phyloP scores from a whole-genome alignment of 768 basidiomycete species.

The Mycena alexandri region DNA sequence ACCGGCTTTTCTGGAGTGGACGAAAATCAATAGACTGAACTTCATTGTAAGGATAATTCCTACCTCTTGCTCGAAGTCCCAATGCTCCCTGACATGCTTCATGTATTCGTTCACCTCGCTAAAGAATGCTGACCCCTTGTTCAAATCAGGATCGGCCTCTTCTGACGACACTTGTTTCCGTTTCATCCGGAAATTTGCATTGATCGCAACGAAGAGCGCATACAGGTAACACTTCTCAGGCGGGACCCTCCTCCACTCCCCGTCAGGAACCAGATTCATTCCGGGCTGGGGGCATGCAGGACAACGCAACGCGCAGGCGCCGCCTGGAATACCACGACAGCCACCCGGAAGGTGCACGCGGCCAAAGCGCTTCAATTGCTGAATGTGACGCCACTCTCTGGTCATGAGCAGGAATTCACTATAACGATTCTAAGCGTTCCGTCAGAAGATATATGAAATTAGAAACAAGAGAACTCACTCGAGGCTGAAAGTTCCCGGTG shows the following conservation, averaged over 20 bases:
- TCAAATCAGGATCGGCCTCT: constrained; percentile 43
- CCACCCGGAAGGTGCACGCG: constrained; percentile 27
- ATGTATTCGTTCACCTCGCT: constrained; percentile 42
- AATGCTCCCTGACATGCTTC: constrained; percentile 24
- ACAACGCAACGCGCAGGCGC: constrained; percentile 34
- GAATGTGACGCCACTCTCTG: constrained; percentile 30
- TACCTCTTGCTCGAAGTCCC: constrained; percentile 13
- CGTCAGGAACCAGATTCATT: constrained; percentile 38
- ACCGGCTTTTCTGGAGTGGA: constrained; percentile 37
- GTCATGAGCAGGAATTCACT: constrained; percentile 26
- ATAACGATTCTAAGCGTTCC: constrained; percentile 34
- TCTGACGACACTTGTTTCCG: constrained; percentile 43
- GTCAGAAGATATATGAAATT: background rate
- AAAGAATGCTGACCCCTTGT: constrained; percentile 46
- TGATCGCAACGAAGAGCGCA: constrained; percentile 40
- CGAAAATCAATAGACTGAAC: too few species aligned
- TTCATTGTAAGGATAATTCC: too few species aligned
- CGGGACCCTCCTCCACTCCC: constrained; percentile 39
- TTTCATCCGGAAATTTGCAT: constrained; percentile 39
- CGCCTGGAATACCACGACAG: background rate
- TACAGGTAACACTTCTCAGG: constrained; percentile 39
- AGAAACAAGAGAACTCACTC: constrained; percentile 28
- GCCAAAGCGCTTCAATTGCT: constrained; percentile 30
- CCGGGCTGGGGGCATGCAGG: constrained; percentile 44
- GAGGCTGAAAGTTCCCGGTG: constrained; percentile 36